Conservation (phyloP, 2,329 filamentous ascomycete genomes). For the Microdochium nivale region DNA sequence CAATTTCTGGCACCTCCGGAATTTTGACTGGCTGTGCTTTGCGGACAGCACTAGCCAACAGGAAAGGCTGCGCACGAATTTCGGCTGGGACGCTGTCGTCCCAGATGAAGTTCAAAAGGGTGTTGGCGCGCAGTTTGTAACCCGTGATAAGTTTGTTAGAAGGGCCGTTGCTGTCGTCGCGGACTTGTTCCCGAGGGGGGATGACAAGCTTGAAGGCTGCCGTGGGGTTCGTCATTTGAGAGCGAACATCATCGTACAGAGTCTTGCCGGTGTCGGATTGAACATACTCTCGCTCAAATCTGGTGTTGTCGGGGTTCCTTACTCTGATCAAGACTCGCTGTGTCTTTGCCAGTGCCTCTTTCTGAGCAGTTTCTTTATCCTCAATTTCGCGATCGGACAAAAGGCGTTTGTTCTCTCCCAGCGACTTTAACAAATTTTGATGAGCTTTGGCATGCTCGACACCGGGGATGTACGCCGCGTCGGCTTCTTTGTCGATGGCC, state of each 20-base stretch:
- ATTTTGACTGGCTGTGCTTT: slow-evolving; percentile 52
- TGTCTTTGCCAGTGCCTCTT: slow-evolving; percentile 56
- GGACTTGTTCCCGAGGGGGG: slow-evolving; percentile 42
- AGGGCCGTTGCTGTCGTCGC: slow-evolving; percentile 33
- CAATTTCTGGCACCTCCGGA: slow-evolving; percentile 32
- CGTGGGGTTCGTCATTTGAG: slow-evolving; percentile 55
- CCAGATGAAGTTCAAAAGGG: slow-evolving; percentile 55
- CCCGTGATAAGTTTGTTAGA: slow-evolving; percentile 57
- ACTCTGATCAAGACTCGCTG: slow-evolving; percentile 67
- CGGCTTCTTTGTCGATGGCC: slow-evolving; percentile 56
- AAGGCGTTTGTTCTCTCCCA: slow-evolving; percentile 65
- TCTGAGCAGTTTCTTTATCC: slow-evolving; percentile 56
- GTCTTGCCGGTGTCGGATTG: slow-evolving; percentile 59
- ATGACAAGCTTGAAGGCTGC: slow-evolving; percentile 67
- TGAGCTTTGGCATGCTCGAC: slow-evolving; percentile 68
- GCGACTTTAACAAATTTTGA: slow-evolving; percentile 56
- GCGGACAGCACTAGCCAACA: slow-evolving; percentile 39
- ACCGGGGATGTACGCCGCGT: slow-evolving; percentile 68
- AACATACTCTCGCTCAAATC: slow-evolving; percentile 63
- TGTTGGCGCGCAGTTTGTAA: slow-evolving; percentile 60
- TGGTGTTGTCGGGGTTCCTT: slow-evolving; percentile 80
- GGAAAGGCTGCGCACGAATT: slow-evolving; percentile 23
- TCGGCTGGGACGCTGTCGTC: slow-evolving; percentile 14
- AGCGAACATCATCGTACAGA: slow-evolving; percentile 67
- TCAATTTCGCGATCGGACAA: slow-evolving; percentile 76